Base-by-base conservation (phyloP, 495 filamentous ascomycete genomes). In the Talaromyces stipitatus region DNA sequence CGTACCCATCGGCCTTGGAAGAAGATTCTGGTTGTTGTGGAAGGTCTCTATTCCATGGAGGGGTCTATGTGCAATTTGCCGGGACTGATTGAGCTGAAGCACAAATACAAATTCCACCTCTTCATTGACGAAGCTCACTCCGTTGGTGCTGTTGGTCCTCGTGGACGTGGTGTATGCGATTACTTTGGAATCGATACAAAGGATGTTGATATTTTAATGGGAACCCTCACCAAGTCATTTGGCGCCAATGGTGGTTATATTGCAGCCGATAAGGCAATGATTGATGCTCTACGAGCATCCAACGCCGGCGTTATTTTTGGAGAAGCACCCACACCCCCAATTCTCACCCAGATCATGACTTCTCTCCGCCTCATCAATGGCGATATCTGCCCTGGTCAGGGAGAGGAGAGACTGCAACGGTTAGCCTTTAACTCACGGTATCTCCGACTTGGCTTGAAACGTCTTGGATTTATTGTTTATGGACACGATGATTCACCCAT, bases 391-490 rank as follows among this genome's bases (percentile, higher is more conserved):
- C 91, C 91, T 46, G 92, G 91, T 0, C 92, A 98, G 72, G 94
- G 94, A 54, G 90, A 97, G 67, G 94, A 98, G 74, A 87, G 94
- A 52, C 79, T 98, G 41, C 91, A 97, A 72, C 88, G 94, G 58
- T 85, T 98, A 62, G 92, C 94, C 56, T 98, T 97, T 85, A 98
- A 98, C 76, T 96, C 92, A 18, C 87, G 94, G 26, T 98, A 98
- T 69, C 89, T 98, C 22, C 90, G 94, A 60, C 85, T 98, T 54
- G 94, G 94, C 28, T 81, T 98, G 70, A 98, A 97, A 78, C 88
- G 94, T 62, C 86, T 98, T 64, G 94, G 94, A 53, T 92, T 91
- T 78, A 98, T 98, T 69, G 85, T 96, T 54, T 95, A 91, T 65
- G 94, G 94, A 56, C 90, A 97, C 68, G 94, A 98, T 71, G 94